phyloP scores from a whole-genome alignment of 2,329 filamentous ascomycete species.

The Aureobasidium sp. region DNA sequence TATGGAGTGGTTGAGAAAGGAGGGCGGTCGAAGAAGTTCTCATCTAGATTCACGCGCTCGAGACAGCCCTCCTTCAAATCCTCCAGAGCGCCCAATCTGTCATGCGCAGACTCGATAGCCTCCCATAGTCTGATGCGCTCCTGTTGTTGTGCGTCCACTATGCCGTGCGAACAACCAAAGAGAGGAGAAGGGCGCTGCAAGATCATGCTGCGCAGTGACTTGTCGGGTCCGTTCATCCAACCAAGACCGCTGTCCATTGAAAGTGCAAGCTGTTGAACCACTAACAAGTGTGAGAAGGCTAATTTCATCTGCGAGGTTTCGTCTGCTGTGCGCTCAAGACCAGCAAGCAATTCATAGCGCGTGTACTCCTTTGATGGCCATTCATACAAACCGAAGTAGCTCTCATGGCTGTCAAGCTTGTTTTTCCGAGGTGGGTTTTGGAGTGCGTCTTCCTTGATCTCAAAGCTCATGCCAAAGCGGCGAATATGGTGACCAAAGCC shows the following conservation, averaged over 20 bases:
- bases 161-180: conserved; percentile 37
- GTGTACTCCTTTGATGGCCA: conserved; percentile 57
- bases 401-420: conserved; percentile 46
- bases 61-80: conserved; percentile 24
- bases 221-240: conserved; percentile 57
- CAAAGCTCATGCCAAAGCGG: conserved; percentile 61
- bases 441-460: conserved; percentile 51
- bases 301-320: conserved; percentile 54
- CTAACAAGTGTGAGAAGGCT: conserved; percentile 50
- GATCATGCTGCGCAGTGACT: conserved; percentile 42
- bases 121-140: conserved; percentile 33
- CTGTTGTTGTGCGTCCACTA: conserved; percentile 33
- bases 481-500: conserved; percentile 54
- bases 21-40: neutral
- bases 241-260: conserved; percentile 62
- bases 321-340: conserved; percentile 57
- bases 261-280: conserved; percentile 56
- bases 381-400: conserved; percentile 58
- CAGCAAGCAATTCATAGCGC: conserved; percentile 52
- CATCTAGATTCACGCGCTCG: neutral
- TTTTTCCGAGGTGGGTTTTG: conserved; percentile 49
- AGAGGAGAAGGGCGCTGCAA: conserved; percentile 38
- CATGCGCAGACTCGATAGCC: conserved; percentile 21
- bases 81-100: conserved; percentile 17
- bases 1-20: conserved; percentile 6